Evolutionary conservation across 1,284 basidiomycete species (phyloP).

Genomic region (Cutaneotrichosporon cavernicola): DNA sequence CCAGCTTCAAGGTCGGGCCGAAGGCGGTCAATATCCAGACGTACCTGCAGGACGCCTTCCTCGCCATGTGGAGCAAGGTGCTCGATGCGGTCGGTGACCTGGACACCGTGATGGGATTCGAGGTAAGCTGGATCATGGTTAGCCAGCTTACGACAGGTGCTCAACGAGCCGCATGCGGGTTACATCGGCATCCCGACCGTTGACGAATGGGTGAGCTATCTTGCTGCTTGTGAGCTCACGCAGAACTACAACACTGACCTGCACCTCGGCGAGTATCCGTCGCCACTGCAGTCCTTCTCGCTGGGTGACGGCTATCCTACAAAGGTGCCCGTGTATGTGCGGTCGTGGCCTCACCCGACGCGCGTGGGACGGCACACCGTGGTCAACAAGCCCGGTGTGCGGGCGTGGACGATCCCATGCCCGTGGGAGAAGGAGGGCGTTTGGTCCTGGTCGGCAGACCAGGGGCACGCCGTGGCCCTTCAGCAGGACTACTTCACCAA

Average conservation of each 20-base stretch:
- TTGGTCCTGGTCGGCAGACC: conserved; percentile 81
- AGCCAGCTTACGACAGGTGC: conserved; percentile 59
- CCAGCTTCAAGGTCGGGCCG: conserved; percentile 64
- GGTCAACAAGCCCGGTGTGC: conserved; percentile 57
- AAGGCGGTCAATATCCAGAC: conserved; percentile 66
- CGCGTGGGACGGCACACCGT: conserved; percentile 55
- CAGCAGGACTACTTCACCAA: conserved; percentile 82
- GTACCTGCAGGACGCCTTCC: conserved; percentile 78
- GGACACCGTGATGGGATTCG: conserved; percentile 82
- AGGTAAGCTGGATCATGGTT: conserved; percentile 57
- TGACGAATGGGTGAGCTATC: conserved; percentile 63
- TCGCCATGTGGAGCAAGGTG: conserved; percentile 72
- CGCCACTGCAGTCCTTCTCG: conserved; percentile 78
- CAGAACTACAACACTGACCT: conserved; percentile 87
- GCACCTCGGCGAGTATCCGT: conserved; percentile 77
- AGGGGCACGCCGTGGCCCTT: conserved; percentile 70
- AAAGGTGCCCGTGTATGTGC: conserved; percentile 67
- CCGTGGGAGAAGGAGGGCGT: conserved; percentile 90
- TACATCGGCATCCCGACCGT: conserved; percentile 81
- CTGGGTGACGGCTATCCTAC: conserved; percentile 77
- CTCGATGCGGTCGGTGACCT: conserved; percentile 69
- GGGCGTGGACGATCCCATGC: conserved; percentile 72
- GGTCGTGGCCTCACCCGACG: conserved; percentile 82
- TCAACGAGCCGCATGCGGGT: conserved; percentile 96
- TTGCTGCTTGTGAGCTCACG: background rate